Evolutionary conservation across 768 basidiomycete species (phyloP), one percentile per base, ranked within the genome.

Genomic region (Boletus tylopilopsis): DNA sequence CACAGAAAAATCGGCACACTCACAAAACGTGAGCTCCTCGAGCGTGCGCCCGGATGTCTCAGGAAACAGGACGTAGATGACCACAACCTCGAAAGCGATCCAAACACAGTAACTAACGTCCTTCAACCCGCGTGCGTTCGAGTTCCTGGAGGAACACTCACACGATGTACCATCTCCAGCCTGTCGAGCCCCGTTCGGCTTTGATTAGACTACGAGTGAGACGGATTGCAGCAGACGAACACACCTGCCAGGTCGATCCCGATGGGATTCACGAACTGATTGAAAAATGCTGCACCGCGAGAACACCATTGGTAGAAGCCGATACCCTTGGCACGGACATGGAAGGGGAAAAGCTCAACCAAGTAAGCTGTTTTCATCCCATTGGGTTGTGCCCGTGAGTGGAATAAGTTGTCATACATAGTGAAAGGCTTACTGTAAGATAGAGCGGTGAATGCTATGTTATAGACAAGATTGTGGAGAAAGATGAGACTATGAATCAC

Each of bases 311-410:
- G 80, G 70, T 80, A 83, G 21, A 84, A 60, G 6, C 81, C 69
- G 48, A 84, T 76, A 33, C 83, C 83, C 62, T 76, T 78, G 1
- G 83, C 75, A 47, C 83, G 79, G 25, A 75, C 74, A 51, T 80
- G 76, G 68, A 72, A 84, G 0, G 82, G 82, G 72, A 84, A 82
- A 22, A 85, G 58, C 57, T 84, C 82, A 19, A 82, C 79, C 52
- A 83, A 34, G 33, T 34, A 34, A 34, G 33, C 33, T 34, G 56
- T 36, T 29, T 9, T 13, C n/a, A n/a, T n/a, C n/a, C n/a, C n/a
- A n/a, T n/a, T n/a, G n/a, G n/a, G n/a, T n/a, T n/a, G n/a, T n/a
- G n/a, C n/a, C n/a, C n/a, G n/a, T n/a, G n/a, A n/a, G 5, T 30
- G 7, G 13, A 16, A n/a, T 10, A 29, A 21, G 13, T 5, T 15